Base-by-base conservation (phyloP, 768 basidiomycete species). In the Pleurotus salmoneostramineus region DNA sequence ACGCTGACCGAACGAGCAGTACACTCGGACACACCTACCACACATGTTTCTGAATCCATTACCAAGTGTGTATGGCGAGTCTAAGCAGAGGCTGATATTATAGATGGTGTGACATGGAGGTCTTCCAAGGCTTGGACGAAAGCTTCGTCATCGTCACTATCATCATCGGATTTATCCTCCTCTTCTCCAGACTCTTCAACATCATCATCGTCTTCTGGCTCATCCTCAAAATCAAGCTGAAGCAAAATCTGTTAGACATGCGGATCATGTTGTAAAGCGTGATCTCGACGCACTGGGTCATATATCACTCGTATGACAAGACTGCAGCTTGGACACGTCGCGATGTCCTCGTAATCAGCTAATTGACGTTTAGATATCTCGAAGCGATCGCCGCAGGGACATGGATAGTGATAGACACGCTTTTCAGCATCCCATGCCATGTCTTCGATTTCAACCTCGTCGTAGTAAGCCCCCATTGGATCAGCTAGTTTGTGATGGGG, bases 361-460 rank as follows among this genome's bases (percentile, higher is more conserved):
- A 98, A 84, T 72, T 98, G 94, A 61, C 77, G 75, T 63, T 89
- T 83, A 33, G 89, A 85, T 63, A 98, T 98, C 72, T 98, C 96
- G 74, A 98, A 99, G 43, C 95, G 87, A 74, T 99, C 96, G 6
- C 96, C 96, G 67, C 96, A 98, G 1, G 96, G 95, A 68, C 95
- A 99, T 0, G 95, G 96, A 70, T 95, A 97, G 77, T 98, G 95
- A 67, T 87, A 98, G 4, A 98, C 89, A 43, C 80, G 69, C 67
- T 88, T 91, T 56, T 80, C 83, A 21, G 80, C 78, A 69, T 96
- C 94, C 92, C 93, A 97, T 12, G 75, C 82, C 88, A 97, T 95
- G 66, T 97, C 95, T 68, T 98, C 96, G 55, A 98, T 97, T 69
- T 98, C 95, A 31, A 98, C 85, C 72, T 97, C 95, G 77, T 98